Conservation (phyloP, 768 basidiomycete species). For the Chalciporus piperatus region DNA sequence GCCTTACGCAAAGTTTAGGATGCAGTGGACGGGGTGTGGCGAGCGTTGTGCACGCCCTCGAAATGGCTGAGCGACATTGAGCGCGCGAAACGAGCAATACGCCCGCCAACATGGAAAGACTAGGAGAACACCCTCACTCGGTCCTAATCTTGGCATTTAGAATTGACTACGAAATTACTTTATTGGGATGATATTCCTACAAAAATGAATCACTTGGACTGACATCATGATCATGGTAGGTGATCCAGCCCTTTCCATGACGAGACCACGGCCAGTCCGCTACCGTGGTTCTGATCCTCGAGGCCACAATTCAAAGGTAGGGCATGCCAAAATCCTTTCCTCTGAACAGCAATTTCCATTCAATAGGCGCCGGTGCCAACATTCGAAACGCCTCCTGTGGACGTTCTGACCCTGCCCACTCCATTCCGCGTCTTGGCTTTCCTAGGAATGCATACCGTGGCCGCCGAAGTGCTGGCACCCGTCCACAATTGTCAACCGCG, state of each 20-base stretch:
- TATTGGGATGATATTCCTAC: not conserved
- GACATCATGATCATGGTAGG: not conserved
- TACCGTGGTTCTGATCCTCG: too few relatives aligned
- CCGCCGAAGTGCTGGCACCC: too few relatives aligned
- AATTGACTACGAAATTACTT: not conserved
- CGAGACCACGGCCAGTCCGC: not conserved
- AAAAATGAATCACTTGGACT: not conserved
- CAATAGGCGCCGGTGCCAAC: too few relatives aligned
- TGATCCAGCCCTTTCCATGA: not conserved
- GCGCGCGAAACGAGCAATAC: constrained; percentile 9
- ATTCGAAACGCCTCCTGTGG: not conserved
- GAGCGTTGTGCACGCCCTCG: constrained; percentile 9
- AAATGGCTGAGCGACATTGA: constrained; percentile 21
- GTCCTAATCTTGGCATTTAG: not conserved
- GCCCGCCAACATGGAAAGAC: constrained; percentile 21
- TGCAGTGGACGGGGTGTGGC: not conserved
- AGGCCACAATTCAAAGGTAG: not conserved
- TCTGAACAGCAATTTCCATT: not conserved
- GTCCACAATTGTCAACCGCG: not conserved
- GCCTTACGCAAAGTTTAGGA: not conserved
- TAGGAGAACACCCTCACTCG: not conserved
- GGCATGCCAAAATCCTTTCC: not conserved
- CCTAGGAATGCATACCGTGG: not conserved
- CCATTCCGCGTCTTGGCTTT: not conserved
- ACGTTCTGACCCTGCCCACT: not conserved